A percentile compares a stretch with the other conserved stretches of the same genome.
Evolutionary conservation across 805 yeast genomes (phyloP).

Genomic region (Candida tallmaniae): DNA sequence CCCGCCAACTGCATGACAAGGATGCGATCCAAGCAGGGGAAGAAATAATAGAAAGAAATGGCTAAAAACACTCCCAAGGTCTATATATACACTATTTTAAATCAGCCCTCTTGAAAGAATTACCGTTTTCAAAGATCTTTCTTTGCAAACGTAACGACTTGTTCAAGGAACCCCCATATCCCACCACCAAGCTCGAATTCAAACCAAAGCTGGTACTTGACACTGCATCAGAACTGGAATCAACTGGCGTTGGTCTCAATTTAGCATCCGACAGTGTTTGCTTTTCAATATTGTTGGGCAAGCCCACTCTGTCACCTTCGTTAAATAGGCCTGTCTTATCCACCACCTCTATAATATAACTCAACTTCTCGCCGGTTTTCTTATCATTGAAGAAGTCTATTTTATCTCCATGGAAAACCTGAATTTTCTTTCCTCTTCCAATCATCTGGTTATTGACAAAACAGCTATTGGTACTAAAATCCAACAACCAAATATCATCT

Average conservation of each 20-base stretch:
- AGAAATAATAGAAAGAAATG: neutral
- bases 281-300: slow-evolving; percentile 14
- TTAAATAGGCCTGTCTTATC: slow-evolving; percentile 65
- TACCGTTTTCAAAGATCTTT: slow-evolving; percentile 17
- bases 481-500: slow-evolving; percentile 77
- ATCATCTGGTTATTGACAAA: slow-evolving; percentile 56
- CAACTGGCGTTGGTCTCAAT: slow-evolving; percentile 18
- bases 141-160: slow-evolving; percentile 25
- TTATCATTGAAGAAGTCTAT: slow-evolving; percentile 64
- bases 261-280: slow-evolving; percentile 25
- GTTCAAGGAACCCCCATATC: slow-evolving; percentile 27
- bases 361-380: slow-evolving; percentile 45
- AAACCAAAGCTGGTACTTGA: neutral
- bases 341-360: slow-evolving; percentile 48
- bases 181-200: too few species aligned
- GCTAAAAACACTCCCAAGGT: too few species aligned
- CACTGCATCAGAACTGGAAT: neutral
- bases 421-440: slow-evolving; percentile 58
- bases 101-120: slow-evolving; percentile 1
- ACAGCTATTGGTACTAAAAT: slow-evolving; percentile 77
- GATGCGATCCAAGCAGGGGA: neutral
- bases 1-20: neutral
- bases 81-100: neutral
- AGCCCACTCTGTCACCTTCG: slow-evolving; percentile 36
- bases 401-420: slow-evolving; percentile 60